Base-by-base conservation (phyloP, 805 yeast species). In the Phaffomyces antillensis region DNA sequence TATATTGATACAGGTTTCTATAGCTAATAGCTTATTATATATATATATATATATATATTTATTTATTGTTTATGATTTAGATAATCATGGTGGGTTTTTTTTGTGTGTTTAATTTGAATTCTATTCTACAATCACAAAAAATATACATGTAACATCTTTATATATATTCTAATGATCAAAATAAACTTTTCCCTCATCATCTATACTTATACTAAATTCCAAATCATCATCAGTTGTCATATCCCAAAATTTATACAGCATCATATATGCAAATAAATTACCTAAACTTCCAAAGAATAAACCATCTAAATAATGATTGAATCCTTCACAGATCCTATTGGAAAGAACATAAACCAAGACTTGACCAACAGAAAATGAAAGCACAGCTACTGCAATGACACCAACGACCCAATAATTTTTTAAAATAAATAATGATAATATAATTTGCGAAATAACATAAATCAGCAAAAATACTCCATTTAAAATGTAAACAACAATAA, bases 201-300 rank as follows among this genome's bases (percentile, higher is more conserved):
- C 68, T 34, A 70, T 69, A 47, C 79, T 73, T 42, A 87, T 93
- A 40, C 88, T 79, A 64, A 91, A 93, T 66, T 91, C 99, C 55
- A 91, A 79, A 62, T 93, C 98, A 58, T 91, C 98, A 46, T 82
- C 80, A 12, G 98, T 93, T 42, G 91, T 83, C 76, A 90, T 88
- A 59, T 90, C 97, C 96, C 98, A 91, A 54, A 81, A 87, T 66
- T 93, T 90, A 71, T 89, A 91, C 42, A 91, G 72, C 98, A 93
- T 91, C 96, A 93, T 89, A 44, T 85, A 67, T 5, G 95, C 75
- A 56, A 88, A 84, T 41, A 88, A 60, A 60, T 87, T 87, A 59
- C 96, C 77, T 32, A 88, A 56, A 24, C 93, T 76, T 30, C 88
- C 93, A 58, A 90, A 87, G 58, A 91, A 83, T 28, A 88, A 64